Conservation (phyloP, 2,329 filamentous ascomycete species). For the Didymella arachidicola region DNA sequence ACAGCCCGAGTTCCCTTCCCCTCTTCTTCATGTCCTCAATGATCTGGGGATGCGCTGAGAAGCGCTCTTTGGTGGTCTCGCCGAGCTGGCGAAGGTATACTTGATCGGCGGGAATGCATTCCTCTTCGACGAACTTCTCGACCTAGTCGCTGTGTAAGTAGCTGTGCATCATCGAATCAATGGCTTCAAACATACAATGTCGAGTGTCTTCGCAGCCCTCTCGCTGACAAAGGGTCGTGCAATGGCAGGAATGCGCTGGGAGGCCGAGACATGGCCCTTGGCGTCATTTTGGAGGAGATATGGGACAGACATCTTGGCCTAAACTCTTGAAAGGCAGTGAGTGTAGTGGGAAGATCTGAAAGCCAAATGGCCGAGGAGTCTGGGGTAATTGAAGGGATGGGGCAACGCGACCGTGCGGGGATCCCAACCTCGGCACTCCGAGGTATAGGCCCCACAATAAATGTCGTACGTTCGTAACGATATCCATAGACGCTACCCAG, state of each 20-base stretch:
- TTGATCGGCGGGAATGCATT: constrained; percentile 78
- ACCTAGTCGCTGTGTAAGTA: constrained; percentile 57
- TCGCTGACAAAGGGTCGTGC: constrained; percentile 77
- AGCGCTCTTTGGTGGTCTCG: constrained; percentile 72
- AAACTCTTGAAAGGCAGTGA: background rate
- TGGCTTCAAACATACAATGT: constrained; percentile 63
- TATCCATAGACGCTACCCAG: constrained; percentile 1
- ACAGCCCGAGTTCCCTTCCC: constrained; percentile 83
- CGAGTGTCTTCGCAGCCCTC: constrained; percentile 81
- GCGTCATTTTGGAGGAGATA: constrained; percentile 47
- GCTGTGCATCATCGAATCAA: background rate
- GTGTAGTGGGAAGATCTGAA: constrained; percentile 2
- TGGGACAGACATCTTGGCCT: constrained; percentile 42
- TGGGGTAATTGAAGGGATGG: constrained; percentile 21
- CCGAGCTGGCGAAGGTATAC: constrained; percentile 83
- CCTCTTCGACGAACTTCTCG: constrained; percentile 95
- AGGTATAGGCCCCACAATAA: constrained; percentile 8
- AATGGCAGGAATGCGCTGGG: constrained; percentile 65
- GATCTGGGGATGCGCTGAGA: constrained; percentile 77
- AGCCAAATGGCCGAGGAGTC: constrained; percentile 12
- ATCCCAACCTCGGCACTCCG: constrained; percentile 9
- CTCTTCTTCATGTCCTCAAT: constrained; percentile 90
- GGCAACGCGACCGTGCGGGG: constrained; percentile 11
- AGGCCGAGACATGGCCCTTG: constrained; percentile 55
- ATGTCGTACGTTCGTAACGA: constrained; percentile 15